Base-by-base conservation (phyloP, 1,139 yeast species). In the Yamadazyma blattariae region DNA sequence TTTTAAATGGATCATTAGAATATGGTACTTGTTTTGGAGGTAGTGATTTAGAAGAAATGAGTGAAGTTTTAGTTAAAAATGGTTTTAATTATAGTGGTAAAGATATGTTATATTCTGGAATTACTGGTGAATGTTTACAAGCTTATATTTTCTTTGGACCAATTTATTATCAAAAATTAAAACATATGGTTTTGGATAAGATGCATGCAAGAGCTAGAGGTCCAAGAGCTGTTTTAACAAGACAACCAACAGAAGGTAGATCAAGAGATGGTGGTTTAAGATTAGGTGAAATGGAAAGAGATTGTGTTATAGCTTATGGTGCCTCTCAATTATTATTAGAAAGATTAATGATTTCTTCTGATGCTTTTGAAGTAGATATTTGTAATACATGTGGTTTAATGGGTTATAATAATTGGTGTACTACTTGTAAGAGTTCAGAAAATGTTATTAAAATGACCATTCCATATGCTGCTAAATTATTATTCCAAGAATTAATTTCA, bases 201-300 rank as follows among this genome's bases (percentile, higher is more conserved):
- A 92, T 92, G 97, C 99, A 92, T 56, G 98, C 98, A 1, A 85
- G 99, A 73, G 97, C 98, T 3, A 79, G 98, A 59, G 99, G 99
- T 41, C 99, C 99, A 37, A 79, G 97, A 49, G 98, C 98, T 0
- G 98, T 94, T 15, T 72, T 92, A 45, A 92, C 99, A 3, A 82
- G 99, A 63, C 99, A 92, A 64, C 99, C 99, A 10, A 92, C 97
- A 0, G 99, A 92, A 64, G 99, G 99, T 75, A 79, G 99, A 64
- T 88, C 97, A 2, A 79, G 98, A 62, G 99, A 92, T 64, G 99
- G 99, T 76, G 99, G 99, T 55, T 75, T 92, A 55, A 84, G 99
- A 69, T 75, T 92, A 61, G 99, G 99, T 51, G 99, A 92, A 67
- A 92, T 92, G 99, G 99, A 92, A 64, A 84, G 98, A 67, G 99